These are phyloP conservation scores for Talaromyces sp. DNA, from an alignment of 2,329 filamentous ascomycete genomes.

Conservation along the genomic window DNA sequence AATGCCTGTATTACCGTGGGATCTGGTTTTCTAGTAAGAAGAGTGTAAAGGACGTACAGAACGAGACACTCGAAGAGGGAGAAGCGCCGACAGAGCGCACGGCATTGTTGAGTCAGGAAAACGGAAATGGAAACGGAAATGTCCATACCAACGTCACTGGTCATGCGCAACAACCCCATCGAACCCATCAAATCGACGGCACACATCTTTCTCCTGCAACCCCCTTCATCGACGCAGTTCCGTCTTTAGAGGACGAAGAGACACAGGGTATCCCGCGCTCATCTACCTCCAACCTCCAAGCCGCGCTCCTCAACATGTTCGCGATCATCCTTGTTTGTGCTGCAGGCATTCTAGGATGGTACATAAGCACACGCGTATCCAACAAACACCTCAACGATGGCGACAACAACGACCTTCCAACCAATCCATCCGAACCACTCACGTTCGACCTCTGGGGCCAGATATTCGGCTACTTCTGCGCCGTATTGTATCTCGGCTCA, in stretches of 20 bases:
- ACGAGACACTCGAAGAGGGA: slow-evolving; percentile 21
- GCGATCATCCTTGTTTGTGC: slow-evolving; percentile 77
- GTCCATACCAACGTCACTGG: background rate
- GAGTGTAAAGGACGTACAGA: slow-evolving; percentile 16
- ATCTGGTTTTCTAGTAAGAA: slow-evolving; percentile 51
- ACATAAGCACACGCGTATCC: slow-evolving; percentile 55
- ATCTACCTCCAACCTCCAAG: slow-evolving; percentile 39
- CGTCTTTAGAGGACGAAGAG: background rate
- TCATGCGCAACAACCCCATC: slow-evolving; percentile 7
- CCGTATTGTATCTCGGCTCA: slow-evolving; percentile 81
- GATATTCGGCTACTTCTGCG: slow-evolving; percentile 90
- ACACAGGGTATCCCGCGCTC: slow-evolving; percentile 17
- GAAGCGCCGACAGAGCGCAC: slow-evolving; percentile 30
- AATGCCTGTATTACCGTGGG: slow-evolving; percentile 95
- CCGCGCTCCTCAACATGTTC: slow-evolving; percentile 67
- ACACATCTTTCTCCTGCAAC: slow-evolving; percentile 76
- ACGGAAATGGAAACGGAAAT: slow-evolving; percentile 21
- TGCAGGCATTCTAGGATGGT: slow-evolving; percentile 84
- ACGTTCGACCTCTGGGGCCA: slow-evolving; percentile 76
- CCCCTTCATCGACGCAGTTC: slow-evolving; percentile 62
- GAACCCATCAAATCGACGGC: slow-evolving; percentile 50
- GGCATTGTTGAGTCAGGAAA: slow-evolving; percentile 26
- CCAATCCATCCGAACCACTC: slow-evolving; percentile 37
- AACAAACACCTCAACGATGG: slow-evolving; percentile 21
- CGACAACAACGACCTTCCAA: background rate